phyloP scores from a whole-genome alignment of 371 early-diverging fungal species.

The Chytridium lagenaria region DNA sequence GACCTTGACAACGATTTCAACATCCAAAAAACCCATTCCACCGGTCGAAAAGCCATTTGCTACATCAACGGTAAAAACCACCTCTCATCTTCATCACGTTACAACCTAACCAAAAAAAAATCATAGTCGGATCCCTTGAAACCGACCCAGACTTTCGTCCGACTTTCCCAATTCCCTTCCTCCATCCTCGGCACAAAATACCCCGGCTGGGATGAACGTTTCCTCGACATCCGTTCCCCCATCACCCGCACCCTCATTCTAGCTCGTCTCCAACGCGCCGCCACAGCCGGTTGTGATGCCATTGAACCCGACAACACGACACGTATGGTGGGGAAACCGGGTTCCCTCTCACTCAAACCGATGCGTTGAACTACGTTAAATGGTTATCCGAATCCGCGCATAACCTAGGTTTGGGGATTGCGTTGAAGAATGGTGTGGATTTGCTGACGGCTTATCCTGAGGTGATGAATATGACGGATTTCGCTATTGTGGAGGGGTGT shows the following conservation, averaged over 20 bases:
- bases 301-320: slow-evolving; percentile 18
- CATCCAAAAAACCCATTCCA: not conserved
- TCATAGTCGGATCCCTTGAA: slow-evolving; percentile 5
- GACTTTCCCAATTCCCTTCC: not conserved
- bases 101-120: no score
- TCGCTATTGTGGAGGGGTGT: slow-evolving; percentile 3
- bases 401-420: not conserved
- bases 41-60: not conserved
- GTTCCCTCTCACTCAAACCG: not conserved
- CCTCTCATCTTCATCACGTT: not conserved
- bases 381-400: not conserved
- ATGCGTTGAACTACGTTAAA: not conserved
- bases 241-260: not conserved
- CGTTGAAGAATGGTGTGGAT: not conserved
- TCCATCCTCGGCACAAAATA: not conserved
- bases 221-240: not conserved
- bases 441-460: not conserved
- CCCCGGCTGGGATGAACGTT: slow-evolving; percentile 8
- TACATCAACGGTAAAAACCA: slow-evolving; percentile 9
- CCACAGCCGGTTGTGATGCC: not conserved
- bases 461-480: not conserved
- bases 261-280: not conserved
- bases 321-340: not conserved
- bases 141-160: not conserved
- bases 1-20: not conserved